Conservation (phyloP, 495 filamentous ascomycete species). For the Lasiosphaeris hirsuta region DNA sequence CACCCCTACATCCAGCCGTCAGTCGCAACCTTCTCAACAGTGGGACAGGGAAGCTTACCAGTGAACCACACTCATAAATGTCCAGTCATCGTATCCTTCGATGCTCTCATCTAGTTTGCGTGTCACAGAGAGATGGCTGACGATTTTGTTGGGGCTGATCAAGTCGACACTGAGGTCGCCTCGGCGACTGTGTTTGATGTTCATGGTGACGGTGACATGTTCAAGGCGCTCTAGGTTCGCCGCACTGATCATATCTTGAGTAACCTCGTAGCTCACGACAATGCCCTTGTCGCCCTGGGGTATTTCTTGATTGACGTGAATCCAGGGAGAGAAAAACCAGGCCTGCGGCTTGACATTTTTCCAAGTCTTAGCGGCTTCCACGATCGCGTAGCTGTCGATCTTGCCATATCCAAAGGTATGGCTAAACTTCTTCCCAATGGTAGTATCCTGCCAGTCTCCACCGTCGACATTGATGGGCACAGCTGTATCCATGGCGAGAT, state of each 20-base stretch:
- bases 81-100: constrained; percentile 91
- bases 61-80: constrained; percentile 96
- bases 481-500: constrained; percentile 79
- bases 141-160: constrained; percentile 73
- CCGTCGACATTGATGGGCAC: constrained; percentile 72
- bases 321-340: constrained; percentile 91
- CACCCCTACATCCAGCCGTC: constrained; percentile 62
- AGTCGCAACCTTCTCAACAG: constrained; percentile 7
- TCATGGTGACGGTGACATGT: constrained; percentile 98
- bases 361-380: constrained; percentile 82
- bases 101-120: constrained; percentile 60
- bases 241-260: constrained; percentile 64
- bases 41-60: constrained; percentile 57
- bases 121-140: constrained; percentile 77
- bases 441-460: constrained; percentile 73
- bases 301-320: constrained; percentile 80
- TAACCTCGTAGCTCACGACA: constrained; percentile 73
- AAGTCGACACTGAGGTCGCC: constrained; percentile 93
- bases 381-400: constrained; percentile 79
- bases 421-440: constrained; percentile 80
- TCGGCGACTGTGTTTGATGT: constrained; percentile 77
- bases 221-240: constrained; percentile 86
- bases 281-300: constrained; percentile 84
- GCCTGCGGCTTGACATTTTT: constrained; percentile 92
- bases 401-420: constrained; percentile 96